phyloP scores from a whole-genome alignment of 257 asterid species.

The Solanum raphanifolium region DNA sequence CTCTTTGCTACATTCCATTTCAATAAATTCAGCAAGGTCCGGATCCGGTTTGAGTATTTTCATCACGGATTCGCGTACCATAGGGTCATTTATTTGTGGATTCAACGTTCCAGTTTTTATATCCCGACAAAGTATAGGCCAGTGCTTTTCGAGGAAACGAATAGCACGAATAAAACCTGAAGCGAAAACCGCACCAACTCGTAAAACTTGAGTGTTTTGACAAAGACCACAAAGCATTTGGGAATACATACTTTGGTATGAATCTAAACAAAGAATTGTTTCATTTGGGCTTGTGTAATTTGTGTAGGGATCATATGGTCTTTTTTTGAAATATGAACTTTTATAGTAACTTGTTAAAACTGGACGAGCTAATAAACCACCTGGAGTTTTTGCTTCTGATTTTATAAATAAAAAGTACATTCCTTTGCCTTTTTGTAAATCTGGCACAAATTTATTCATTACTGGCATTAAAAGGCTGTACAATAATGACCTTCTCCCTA shows the following conservation, averaged over 20 bases:
- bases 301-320: conserved; percentile 23
- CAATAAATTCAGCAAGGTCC: conserved; percentile 4
- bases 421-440: conserved; percentile 29
- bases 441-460: conserved; percentile 21
- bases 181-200: conserved; percentile 39
- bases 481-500: conserved; percentile 2
- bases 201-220: conserved; percentile 20
- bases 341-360: conserved; percentile 20
- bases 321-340: conserved; percentile 8
- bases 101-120: conserved; percentile 16
- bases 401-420: conserved; percentile 27
- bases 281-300: conserved; percentile 37
- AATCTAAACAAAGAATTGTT: conserved; percentile 30
- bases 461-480: conserved; percentile 14
- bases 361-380: conserved; percentile 33
- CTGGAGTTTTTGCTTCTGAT: conserved; percentile 28
- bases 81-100: conserved; percentile 16
- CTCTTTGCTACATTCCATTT: not conserved
- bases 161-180: conserved; percentile 38
- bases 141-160: conserved; percentile 18
- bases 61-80: conserved; percentile 11
- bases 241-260: conserved; percentile 36
- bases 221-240: conserved; percentile 37
- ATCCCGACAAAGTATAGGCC: conserved; percentile 23
- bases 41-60: conserved; percentile 23